A percentile compares a stretch with the other conserved stretches of the same genome.
These are phyloP conservation scores for Passiflora organensis DNA, from an alignment of 345 rosid species.

Conservation along the genomic window DNA sequence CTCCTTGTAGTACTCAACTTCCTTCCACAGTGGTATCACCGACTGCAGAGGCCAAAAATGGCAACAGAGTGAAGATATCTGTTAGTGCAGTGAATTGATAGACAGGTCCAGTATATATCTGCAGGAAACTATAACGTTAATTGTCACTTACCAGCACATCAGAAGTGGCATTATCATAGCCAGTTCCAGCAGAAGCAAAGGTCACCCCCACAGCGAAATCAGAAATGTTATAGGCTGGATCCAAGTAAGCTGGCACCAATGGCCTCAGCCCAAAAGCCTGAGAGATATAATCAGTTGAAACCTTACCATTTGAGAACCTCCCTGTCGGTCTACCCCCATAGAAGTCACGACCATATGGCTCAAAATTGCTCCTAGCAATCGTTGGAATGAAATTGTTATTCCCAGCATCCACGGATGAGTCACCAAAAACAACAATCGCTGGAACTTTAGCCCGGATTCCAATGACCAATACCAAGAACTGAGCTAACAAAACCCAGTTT, in stretches of 20 bases:
- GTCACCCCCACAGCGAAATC: conserved; percentile 25
- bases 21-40: conserved; percentile 60
- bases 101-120: not conserved
- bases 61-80: too few relatives aligned
- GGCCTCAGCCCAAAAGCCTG: conserved; percentile 20
- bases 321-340: conserved; percentile 17
- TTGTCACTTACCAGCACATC: conserved; percentile 20
- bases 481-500: not conserved
- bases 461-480: not conserved
- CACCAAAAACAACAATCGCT: conserved; percentile 20
- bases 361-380: conserved; percentile 19
- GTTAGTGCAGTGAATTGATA: too few relatives aligned
- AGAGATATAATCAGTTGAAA: conserved; percentile 23
- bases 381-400: conserved; percentile 21
- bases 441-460: conserved; percentile 17
- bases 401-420: conserved; percentile 25
- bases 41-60: conserved; percentile 31
- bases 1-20: conserved; percentile 44
- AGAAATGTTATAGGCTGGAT: conserved; percentile 18
- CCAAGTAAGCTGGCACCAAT: conserved; percentile 22
- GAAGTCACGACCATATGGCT: conserved; percentile 24
- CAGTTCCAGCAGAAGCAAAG: conserved; percentile 32
- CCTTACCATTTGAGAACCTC: conserved; percentile 25
- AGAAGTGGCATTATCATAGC: conserved; percentile 30
- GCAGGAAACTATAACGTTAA: too few relatives aligned